Evolutionary conservation across 2,329 filamentous ascomycete genomes (phyloP), one percentile per base, ranked within the genome.

Genomic region (Falciphora oryzae): DNA sequence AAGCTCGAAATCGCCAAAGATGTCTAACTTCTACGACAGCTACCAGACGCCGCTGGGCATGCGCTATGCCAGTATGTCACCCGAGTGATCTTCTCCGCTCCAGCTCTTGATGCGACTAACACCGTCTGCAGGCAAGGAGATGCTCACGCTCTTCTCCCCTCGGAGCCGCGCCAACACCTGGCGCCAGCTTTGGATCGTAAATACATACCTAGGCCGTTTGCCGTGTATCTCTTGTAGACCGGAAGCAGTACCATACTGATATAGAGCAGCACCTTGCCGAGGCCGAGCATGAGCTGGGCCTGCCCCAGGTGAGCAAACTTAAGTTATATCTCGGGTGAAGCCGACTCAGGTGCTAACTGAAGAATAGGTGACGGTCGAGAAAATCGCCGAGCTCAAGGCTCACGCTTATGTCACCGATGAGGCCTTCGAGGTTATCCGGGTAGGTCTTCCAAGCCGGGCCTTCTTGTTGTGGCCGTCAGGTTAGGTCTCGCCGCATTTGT

Each of bases 71-170:
- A 90, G 84, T 60, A n/a, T 22, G 58, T 35, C 16, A 29, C 27
- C 22, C 14, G 27, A 58, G 57, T 13, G 18, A 31, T 59, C 31
- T 14, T 5, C 18, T n/a, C 31, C 29, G 31, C 29, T 14, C 10
- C 22, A 13, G 16, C 4, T 1, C 18, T 13, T 13, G 13, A 18
- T 11, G 5, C 14, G 14, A 31, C 58, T 60, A n/a, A 60, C 31
- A 60, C 22, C n/a, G 22, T 60, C 22, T 35, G 25, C 8, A 60
- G 58, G 58, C 77, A 74, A 76, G 68, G 89, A 90, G 77, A 93
- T 95, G 90, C 84, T 88, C 71, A 83, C 84, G 68, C 85, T 97
- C 67, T 97, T 97, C 81, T 89, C 88, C 70, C 86, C 89, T 66
- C 86, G 92, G 58, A 89, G 86, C 64, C 84, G 92, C 35, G 87